Base-by-base conservation (phyloP, 1,284 basidiomycete genomes). In the Sanghuangporus weigelae region DNA sequence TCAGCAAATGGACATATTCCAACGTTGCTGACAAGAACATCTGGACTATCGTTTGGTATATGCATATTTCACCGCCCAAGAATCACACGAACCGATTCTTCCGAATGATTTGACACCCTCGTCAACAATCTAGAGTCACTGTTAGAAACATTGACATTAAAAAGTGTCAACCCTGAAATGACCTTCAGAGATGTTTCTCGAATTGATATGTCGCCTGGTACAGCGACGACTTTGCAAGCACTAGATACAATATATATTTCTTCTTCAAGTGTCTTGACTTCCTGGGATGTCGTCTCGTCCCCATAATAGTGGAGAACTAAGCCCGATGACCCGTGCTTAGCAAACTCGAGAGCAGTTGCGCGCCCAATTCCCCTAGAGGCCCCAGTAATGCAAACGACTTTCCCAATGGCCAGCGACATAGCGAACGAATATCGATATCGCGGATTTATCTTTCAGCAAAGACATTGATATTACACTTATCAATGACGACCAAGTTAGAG, bases 1-100 rank as follows among this genome's bases (percentile, higher is more conserved):
- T 89, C 83, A 63, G 87, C 84, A 73, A 93, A 92, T 0, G 89
- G 90, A 70, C 92, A 93, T 65, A 92, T 92, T 10, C 90, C 90
- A 21, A 89, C 90, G 74, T 92, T 92, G 67, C 86, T 89, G 68
- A 84, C 78, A 16, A 84, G 78, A 3, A 83, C 80, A 69, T 85
- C 78, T 79, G 42, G 14, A 19, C 16, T 12, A 36, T 36, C 42
- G 12, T 51, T 35, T 35, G 19, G 46, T 3, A 38, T 8, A 16
- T 39, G 26, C 56, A 38, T 57, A 56, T 8, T 67, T 26, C 44
- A 7, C 71, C 67, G 75, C 63, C 75, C 76, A 62, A 75, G 75
- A 50, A 78, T 78, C 73, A 10, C 74, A 72, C 42, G 73, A 80
- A 78, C 91, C 90, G 68, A 92, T 86, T 21, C 90, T 78, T 0